Conservation (phyloP, 371 early-diverging fungal genomes). For the Mucor plumbeus region DNA sequence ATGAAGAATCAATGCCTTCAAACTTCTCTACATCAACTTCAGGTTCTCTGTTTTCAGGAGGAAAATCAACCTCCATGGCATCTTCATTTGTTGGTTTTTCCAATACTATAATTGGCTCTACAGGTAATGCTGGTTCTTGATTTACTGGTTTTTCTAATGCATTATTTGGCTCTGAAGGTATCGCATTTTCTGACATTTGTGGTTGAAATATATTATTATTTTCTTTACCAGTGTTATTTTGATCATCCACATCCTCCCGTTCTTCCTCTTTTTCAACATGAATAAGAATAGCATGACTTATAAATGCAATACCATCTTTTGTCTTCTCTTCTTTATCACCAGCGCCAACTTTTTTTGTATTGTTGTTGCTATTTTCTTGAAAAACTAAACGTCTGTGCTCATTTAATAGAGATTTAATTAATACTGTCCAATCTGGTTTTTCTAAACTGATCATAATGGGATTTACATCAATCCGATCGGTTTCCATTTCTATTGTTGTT, state of each 20-base stretch:
- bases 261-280: slow-evolving; percentile 2
- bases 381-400: slow-evolving; percentile 17
- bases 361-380: background rate
- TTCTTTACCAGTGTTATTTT: background rate
- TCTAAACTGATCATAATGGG: slow-evolving; percentile 8
- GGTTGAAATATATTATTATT: background rate
- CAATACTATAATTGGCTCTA: background rate
- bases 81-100: background rate
- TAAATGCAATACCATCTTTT: background rate
- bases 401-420: slow-evolving; percentile 14
- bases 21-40: background rate
- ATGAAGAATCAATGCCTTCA: background rate
- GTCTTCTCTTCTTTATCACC: background rate
- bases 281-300: background rate
- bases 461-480: background rate
- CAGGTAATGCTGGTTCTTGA: background rate
- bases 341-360: background rate
- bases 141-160: background rate
- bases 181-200: background rate
- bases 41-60: background rate
- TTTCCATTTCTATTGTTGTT: background rate
- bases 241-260: background rate
- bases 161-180: background rate
- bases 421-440: slow-evolving; percentile 7
- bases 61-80: background rate